phyloP scores from a whole-genome alignment of 768 basidiomycete species.

The Cantharellus anzutake region DNA sequence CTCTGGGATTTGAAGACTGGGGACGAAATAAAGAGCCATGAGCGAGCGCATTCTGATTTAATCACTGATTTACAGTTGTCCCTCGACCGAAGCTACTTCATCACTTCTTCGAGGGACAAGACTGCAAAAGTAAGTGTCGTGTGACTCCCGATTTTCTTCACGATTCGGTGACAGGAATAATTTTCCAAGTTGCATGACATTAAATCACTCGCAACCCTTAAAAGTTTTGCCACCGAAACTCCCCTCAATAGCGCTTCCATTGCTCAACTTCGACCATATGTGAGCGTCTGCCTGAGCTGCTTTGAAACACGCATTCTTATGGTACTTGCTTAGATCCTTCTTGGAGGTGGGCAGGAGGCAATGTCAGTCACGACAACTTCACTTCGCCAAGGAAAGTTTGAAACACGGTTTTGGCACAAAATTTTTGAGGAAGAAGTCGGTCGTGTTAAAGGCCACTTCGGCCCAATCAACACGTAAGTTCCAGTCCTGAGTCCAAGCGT shows the following conservation, averaged over 20 bases:
- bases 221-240: conserved; percentile 84
- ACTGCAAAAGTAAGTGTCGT: conserved; percentile 52
- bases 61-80: conserved; percentile 89
- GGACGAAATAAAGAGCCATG: conserved; percentile 65
- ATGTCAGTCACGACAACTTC: conserved; percentile 96
- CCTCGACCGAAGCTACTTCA: conserved; percentile 80
- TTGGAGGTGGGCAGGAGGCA: conserved; percentile 96
- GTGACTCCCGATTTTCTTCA: neutral
- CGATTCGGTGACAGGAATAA: neutral
- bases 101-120: conserved; percentile 96
- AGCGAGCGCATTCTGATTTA: conserved; percentile 68
- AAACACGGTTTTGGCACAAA: conserved; percentile 96
- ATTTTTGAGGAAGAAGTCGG: conserved; percentile 94
- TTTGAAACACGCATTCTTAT: neutral
- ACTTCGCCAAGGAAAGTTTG: conserved; percentile 87
- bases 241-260: conserved; percentile 88
- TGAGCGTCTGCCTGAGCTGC: conserved; percentile 17
- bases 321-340: conserved; percentile 36
- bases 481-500: neutral
- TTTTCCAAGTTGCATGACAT: conserved; percentile 62
- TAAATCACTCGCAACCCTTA: conserved; percentile 74
- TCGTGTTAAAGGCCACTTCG: conserved; percentile 93
- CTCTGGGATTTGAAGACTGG: conserved; percentile 79
- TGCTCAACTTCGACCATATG: conserved; percentile 69
- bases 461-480: conserved; percentile 86